Conservation (phyloP, 2,329 filamentous ascomycete genomes). For the Alternaria postmessia region DNA sequence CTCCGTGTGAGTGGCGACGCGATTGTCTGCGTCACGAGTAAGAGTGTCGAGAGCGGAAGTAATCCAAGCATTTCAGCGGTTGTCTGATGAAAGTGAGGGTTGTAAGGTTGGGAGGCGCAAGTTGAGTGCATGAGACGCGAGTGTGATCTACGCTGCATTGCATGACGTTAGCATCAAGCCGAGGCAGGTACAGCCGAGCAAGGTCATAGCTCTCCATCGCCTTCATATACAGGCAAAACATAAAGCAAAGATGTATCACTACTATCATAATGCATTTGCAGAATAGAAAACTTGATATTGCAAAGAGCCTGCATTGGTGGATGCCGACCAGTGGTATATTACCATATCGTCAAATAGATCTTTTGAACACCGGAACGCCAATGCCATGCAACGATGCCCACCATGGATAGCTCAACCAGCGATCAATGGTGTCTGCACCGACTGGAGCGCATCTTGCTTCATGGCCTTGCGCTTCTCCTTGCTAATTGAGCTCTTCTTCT, state of each 20-base stretch:
- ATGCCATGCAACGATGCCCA: slow-evolving; percentile 17
- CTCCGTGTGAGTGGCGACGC: slow-evolving; percentile 22
- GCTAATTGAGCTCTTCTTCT: slow-evolving; percentile 44
- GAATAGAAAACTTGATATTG: neutral
- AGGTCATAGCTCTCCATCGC: slow-evolving; percentile 13
- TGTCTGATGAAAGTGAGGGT: neutral
- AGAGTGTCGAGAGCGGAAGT: slow-evolving; percentile 33
- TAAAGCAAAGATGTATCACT: neutral
- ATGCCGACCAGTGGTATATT: slow-evolving; percentile 22
- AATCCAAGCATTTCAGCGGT: slow-evolving; percentile 28
- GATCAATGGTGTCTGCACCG: slow-evolving; percentile 50
- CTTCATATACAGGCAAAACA: neutral
- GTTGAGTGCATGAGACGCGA: slow-evolving; percentile 9
- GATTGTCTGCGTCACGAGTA: slow-evolving; percentile 26
- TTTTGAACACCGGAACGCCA: slow-evolving; percentile 34
- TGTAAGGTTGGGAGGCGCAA: slow-evolving; percentile 22
- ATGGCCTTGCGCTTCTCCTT: slow-evolving; percentile 60
- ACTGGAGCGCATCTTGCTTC: slow-evolving; percentile 58
- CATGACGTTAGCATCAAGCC: slow-evolving; percentile 30
- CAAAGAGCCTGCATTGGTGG: neutral
- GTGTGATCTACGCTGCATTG: slow-evolving; percentile 19
- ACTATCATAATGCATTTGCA: neutral
- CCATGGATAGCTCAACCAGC: slow-evolving; percentile 14
- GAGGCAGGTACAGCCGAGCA: slow-evolving; percentile 23
- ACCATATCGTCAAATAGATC: slow-evolving; percentile 20